These are phyloP conservation scores for Hippophae gyantsensis DNA, from an alignment of 306 rosid species.

Conservation along the genomic window DNA sequence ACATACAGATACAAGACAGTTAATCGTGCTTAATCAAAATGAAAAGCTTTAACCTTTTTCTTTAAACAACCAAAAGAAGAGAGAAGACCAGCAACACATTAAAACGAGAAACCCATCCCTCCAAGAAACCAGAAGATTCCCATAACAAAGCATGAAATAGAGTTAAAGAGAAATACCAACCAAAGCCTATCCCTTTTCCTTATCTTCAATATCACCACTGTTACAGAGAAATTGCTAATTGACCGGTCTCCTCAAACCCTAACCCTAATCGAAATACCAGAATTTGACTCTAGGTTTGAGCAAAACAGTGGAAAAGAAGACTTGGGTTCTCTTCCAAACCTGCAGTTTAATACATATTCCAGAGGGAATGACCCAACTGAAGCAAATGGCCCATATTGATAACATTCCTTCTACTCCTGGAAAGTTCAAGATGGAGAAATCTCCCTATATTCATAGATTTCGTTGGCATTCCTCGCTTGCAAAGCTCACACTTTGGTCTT, in stretches of 20 bases:
- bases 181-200: conserved; percentile 20
- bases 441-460: conserved; percentile 54
- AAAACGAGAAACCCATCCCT: conserved; percentile 30
- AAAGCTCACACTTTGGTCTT: conserved; percentile 74
- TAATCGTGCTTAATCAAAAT: conserved; percentile 22
- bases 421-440: conserved; percentile 84
- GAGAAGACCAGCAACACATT: conserved; percentile 13
- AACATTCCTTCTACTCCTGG: conserved; percentile 86
- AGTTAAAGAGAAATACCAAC: conserved; percentile 10
- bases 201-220: conserved; percentile 20
- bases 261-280: conserved; percentile 6
- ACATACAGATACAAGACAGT: neutral
- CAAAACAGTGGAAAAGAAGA: conserved; percentile 3
- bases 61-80: conserved; percentile 24
- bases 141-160: conserved; percentile 10
- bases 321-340: conserved; percentile 25
- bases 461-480: conserved; percentile 73
- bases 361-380: conserved; percentile 38
- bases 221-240: neutral
- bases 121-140: conserved; percentile 77
- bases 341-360: conserved; percentile 8
- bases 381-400: conserved; percentile 67
- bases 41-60: conserved; percentile 15
- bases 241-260: conserved; percentile 25
- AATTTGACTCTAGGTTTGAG: neutral